Conservation (phyloP, 352 stramenopile genomes). For the Phytophthora pistaciae region DNA sequence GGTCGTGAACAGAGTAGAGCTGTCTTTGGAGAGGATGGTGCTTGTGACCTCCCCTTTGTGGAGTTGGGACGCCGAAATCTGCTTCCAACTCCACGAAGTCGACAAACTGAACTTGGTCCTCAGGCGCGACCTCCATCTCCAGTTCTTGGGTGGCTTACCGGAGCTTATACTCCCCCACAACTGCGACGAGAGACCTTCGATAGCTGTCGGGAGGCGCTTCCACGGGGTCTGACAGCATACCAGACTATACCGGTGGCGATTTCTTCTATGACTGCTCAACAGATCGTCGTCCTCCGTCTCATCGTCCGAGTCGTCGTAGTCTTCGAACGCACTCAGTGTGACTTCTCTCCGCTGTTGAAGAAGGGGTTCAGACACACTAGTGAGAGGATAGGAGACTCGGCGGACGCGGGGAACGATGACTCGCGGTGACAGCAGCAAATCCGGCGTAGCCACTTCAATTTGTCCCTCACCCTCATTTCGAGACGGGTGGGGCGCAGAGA, state of each 20-base stretch:
- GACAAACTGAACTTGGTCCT: slow-evolving; percentile 40
- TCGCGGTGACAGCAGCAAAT: slow-evolving; percentile 59
- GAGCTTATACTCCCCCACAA: slow-evolving; percentile 45
- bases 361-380: slow-evolving; percentile 13
- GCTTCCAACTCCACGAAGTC: slow-evolving; percentile 59
- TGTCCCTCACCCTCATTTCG: slow-evolving; percentile 54
- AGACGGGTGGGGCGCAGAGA: slow-evolving; percentile 74
- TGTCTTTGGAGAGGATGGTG: slow-evolving; percentile 62
- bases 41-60: slow-evolving; percentile 76
- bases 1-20: slow-evolving; percentile 62
- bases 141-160: slow-evolving; percentile 56
- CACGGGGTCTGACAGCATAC: slow-evolving; percentile 58
- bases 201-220: slow-evolving; percentile 39
- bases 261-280: neutral
- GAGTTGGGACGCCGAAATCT: slow-evolving; percentile 45
- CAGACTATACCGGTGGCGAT: slow-evolving; percentile 39
- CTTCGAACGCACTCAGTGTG: slow-evolving; percentile 38
- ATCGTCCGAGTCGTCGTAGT: slow-evolving; percentile 49
- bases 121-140: slow-evolving; percentile 61
- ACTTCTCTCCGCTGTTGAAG: slow-evolving; percentile 31
- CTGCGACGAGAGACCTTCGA: slow-evolving; percentile 44
- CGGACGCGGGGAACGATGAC: slow-evolving; percentile 27
- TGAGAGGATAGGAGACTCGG: slow-evolving; percentile 26
- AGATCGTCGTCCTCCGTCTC: slow-evolving; percentile 24
- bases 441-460: slow-evolving; percentile 58